phyloP scores from a whole-genome alignment of 345 rosid species.

The Arabidopsis suecica region DNA sequence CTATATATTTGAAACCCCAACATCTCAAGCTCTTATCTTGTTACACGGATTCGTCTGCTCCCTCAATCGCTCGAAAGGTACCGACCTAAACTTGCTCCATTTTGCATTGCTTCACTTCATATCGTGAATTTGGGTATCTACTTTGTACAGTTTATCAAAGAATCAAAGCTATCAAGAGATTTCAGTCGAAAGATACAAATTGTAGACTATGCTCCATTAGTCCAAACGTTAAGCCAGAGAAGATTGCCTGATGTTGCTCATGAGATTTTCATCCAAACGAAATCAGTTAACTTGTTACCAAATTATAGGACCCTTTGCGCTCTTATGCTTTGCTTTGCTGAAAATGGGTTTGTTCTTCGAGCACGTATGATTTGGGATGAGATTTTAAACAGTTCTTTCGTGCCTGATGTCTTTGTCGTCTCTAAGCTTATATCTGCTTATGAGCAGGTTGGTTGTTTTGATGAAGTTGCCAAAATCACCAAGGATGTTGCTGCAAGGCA shows the following conservation, averaged over 20 bases:
- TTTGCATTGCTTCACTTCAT: neutral
- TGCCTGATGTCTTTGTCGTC: conserved; percentile 49
- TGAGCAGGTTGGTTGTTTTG: conserved; percentile 50
- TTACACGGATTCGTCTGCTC: conserved; percentile 33
- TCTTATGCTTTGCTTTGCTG: conserved; percentile 59
- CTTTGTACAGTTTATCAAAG: conserved; percentile 43
- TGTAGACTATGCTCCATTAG: conserved; percentile 53
- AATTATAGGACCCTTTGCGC: conserved; percentile 51
- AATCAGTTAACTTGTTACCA: conserved; percentile 48
- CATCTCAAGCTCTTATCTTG: conserved; percentile 32
- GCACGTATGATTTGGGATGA: conserved; percentile 61
- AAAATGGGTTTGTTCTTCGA: conserved; percentile 51
- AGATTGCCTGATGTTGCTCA: conserved; percentile 50
- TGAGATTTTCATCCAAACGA: conserved; percentile 53
- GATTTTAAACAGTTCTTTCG: conserved; percentile 51
- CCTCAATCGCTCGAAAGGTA: conserved; percentile 49
- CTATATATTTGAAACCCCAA: conserved; percentile 22
- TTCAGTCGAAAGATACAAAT: conserved; percentile 30
- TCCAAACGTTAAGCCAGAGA: conserved; percentile 42
- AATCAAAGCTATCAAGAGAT: conserved; percentile 39
- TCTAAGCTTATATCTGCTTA: conserved; percentile 60
- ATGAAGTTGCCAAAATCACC: conserved; percentile 49
- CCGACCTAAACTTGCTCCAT: neutral
- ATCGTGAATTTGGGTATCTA: neutral
- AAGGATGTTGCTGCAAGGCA: conserved; percentile 52